Base-by-base conservation (phyloP, 192 early-diverging fungal species). In the Cetraspora pellucida region DNA sequence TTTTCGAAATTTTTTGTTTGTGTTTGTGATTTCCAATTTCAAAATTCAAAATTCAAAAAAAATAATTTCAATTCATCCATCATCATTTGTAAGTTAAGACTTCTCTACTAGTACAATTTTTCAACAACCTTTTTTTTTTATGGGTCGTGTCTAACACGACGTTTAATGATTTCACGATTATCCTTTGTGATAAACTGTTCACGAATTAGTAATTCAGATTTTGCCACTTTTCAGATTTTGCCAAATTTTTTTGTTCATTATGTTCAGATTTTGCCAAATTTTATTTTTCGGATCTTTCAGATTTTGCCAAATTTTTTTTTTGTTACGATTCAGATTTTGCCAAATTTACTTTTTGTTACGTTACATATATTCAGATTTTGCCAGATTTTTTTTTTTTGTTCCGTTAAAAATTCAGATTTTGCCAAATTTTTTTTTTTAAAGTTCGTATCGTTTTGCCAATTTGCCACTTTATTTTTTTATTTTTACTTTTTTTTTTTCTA, bases 1-100 rank as follows among this genome's bases (percentile, higher is more conserved):
- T 17, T 47, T 49, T 68, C 65, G 65, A 68, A 68, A 68, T 68
- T 68, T 67, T 65, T 68, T 68, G 65, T 68, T 68, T 68, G 65
- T 68, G 65, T 68, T 68, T 68, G 65, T 68, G 65, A 68, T 68
- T 68, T 68, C 44, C 44, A 47, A 46, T 68, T 64, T 64, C 19
- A 37, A 37, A 37, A 37, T 19, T 64, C 31, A 37, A 64, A 37
- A 43, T n/a, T n/a, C n/a, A 37, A 17, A 16, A 14, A 57, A 57
- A 57, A 57, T 27, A 65, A n/a, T 19, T 65, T 30, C 28, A 65
- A 65, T 65, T 65, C 63, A 65, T 65, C 63, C 63, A 65, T 65
- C 63, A 65, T 65, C 63, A 65, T 65, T 65, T 68, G 17, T 68
- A 67, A 67, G n/a, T 68, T 68, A 10, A 11, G 21, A 23, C 3